Base-by-base conservation (phyloP, 805 yeast species). In the Monosporozyma unispora region DNA sequence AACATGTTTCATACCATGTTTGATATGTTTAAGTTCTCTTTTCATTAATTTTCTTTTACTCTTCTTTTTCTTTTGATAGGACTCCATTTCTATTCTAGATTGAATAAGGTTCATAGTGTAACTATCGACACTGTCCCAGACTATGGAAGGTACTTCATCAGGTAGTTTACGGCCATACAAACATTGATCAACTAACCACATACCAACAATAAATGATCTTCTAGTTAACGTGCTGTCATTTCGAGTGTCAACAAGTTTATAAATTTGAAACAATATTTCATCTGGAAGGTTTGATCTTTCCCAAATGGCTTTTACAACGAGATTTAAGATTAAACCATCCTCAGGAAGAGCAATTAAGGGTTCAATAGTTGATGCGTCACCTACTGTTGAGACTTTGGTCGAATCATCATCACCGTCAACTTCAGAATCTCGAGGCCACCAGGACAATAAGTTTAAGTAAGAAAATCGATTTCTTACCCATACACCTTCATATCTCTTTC, bases 111-210 rank as follows among this genome's bases (percentile, higher is more conserved):
- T 52, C n/a, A 49, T 50, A 7, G 58, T 57, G 45, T 54, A 63
- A 38, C 50, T 55, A 45, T 67, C 69, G n/a, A 86, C 85, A 64
- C 95, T 85, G 41, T 78, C 76, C 98, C 98, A 93, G 1, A 91
- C 81, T 27, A 74, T 76, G 4, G 76, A 78, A 39, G 77, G 81
- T 5, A 93, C 78, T 37, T 67, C 67, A 51, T 78, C 75, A 0
- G 99, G 98, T 45, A 93, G 69, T 63, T 93, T 93, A 38, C 95
- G 74, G 0, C 99, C 99, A 62, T 91, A 93, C 12, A 93, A 72
- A 62, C 96, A 87, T 67, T 93, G 99, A 65, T 93, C 99, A 2
- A 93, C 90, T 4, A 90, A 68, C 99, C 99, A 93, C 85, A 87
- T 90, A 0, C 99, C 99, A n/a, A 90, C 91, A 29, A 91, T 70